Conservation (phyloP, 2,329 filamentous ascomycete genomes). For the Trichoderma sp. region DNA sequence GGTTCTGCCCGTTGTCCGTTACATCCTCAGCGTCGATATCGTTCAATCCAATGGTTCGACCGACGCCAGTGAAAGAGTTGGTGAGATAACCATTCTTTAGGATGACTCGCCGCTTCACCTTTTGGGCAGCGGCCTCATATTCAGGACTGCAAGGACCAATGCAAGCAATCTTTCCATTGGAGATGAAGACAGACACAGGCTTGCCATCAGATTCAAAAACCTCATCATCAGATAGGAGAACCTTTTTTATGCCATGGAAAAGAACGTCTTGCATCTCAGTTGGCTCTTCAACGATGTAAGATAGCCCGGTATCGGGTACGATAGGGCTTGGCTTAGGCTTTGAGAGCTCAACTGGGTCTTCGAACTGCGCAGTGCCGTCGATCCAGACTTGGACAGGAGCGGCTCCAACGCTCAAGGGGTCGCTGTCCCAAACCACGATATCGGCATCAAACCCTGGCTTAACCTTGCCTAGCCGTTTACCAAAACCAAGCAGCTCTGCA, state of each 20-base stretch:
- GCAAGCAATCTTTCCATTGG: conserved; percentile 57
- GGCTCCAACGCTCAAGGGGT: conserved; percentile 61
- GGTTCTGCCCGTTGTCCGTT: conserved; percentile 54
- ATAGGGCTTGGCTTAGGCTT: conserved; percentile 50
- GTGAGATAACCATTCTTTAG: conserved; percentile 63
- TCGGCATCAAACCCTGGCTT: conserved; percentile 65
- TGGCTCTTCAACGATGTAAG: conserved; percentile 46
- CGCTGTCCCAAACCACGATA: conserved; percentile 63
- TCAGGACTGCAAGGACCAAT: conserved; percentile 54
- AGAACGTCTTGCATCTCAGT: conserved; percentile 45
- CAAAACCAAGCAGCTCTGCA: conserved; percentile 59
- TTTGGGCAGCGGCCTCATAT: conserved; percentile 42
- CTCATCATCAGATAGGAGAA: conserved; percentile 51
- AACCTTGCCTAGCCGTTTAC: conserved; percentile 60
- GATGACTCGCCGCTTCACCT: conserved; percentile 43
- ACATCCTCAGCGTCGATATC: conserved; percentile 61
- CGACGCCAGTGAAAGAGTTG: conserved; percentile 61
- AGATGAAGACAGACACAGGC: conserved; percentile 53
- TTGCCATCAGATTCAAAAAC: conserved; percentile 36
- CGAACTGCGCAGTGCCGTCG: conserved; percentile 58
- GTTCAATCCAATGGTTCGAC: conserved; percentile 61
- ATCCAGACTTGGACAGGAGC: conserved; percentile 65
- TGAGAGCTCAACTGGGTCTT: conserved; percentile 54
- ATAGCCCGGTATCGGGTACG: conserved; percentile 43
- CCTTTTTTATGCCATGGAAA: conserved; percentile 58